Percentiles rank a stretch among this genome's conserved stretches.
Evolutionary conservation across 805 yeast species (phyloP).

Genomic region (Metschnikowia santaceciliae): DNA sequence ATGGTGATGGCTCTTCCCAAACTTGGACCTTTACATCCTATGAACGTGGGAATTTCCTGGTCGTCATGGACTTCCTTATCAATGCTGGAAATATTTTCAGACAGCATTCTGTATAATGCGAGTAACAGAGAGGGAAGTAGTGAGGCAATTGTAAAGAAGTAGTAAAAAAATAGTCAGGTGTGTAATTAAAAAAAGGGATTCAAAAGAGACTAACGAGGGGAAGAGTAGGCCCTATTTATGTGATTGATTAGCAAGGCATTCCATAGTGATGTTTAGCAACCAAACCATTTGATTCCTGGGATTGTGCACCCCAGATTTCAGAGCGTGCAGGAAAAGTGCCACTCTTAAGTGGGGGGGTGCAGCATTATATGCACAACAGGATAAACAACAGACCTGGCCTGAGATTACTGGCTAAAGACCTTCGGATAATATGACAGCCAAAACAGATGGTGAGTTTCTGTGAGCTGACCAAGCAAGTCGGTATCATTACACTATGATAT

Average conservation of each 20-base stretch:
- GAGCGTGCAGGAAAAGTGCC: neutral
- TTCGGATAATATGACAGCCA: too few relatives aligned
- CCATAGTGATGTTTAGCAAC: neutral
- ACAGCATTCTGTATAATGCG: neutral
- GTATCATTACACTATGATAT: neutral
- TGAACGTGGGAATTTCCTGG: conserved; percentile 10
- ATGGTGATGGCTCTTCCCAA: conserved; percentile 13
- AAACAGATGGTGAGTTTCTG: too few relatives aligned
- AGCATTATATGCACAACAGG: neutral
- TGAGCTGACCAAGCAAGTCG: neutral
- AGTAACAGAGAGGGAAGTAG: neutral
- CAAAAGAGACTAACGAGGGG: too few relatives aligned
- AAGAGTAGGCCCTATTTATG: neutral
- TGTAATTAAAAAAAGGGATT: neutral
- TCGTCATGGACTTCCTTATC: neutral
- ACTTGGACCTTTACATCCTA: conserved; percentile 9
- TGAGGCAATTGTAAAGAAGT: too few relatives aligned
- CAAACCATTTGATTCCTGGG: neutral
- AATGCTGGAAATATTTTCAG: neutral
- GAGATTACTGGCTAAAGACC: neutral
- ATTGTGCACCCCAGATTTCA: conserved; percentile 1
- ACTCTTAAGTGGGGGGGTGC: neutral
- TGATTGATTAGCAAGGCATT: neutral
- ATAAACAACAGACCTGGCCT: neutral
- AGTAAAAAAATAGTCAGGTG: too few relatives aligned